Base-by-base conservation (phyloP, 805 yeast species). In the Pichia deserticola region DNA sequence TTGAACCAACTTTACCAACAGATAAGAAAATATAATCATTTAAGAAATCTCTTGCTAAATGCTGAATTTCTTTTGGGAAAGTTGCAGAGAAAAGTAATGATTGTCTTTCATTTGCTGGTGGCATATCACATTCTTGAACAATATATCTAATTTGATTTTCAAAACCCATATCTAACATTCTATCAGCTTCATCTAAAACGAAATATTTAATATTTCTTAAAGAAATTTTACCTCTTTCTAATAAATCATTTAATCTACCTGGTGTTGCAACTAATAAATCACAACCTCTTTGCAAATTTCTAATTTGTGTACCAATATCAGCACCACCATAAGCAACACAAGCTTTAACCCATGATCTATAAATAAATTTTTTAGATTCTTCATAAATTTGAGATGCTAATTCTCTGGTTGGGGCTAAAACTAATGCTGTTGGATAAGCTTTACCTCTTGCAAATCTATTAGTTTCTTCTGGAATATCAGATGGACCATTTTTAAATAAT, bases 131-230 rank as follows among this genome's bases (percentile, higher is more conserved):
- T 59, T 86, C 95, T 72, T 92, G 95, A 55, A 93, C 99, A 65
- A 93, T 92, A 70, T 89, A 86, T 81, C 99, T 88, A 68, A 93
- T 93, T 79, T 93, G 99, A 58, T 97, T 97, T 77, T 93, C 99
- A 76, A 93, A 93, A 80, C 99, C 99, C 98, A 93, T 93, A 82
- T 93, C 99, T 75, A 93, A 83, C 99, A 93, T 93, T 78, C 99
- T 88, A 75, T 93, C 99, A 66, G 99, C 99, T 79, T 92, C 99
- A 73, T 92, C 99, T 60, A 93, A 79, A 47, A 93, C 97, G 69
- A 93, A 80, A 72, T 88, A 93, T 70, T 86, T 89, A 72, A 92
- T 89, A 72, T 87, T 89, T 57, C 81, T 77, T 65, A 93, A 78
- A 42, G 97, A 89, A 60, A 93, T 87, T 63, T 82, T 77, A 65